These are phyloP conservation scores for Macaranga tanarius DNA, from an alignment of 441 rosid genomes.

Conservation along the genomic window DNA sequence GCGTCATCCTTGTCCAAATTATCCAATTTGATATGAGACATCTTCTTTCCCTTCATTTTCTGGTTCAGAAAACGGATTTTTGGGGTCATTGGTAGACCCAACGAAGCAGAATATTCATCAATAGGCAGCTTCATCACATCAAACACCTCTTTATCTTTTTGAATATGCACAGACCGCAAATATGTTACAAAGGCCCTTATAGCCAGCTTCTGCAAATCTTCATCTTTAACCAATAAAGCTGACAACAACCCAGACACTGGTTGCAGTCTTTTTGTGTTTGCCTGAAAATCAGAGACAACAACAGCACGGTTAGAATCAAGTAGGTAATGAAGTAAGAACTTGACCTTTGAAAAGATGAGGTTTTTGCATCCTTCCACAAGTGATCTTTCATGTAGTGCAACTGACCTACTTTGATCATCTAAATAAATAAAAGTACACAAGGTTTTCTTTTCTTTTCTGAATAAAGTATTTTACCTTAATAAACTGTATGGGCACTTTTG, in stretches of 20 bases:
- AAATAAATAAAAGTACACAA: neutral
- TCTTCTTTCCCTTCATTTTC: slow-evolving; percentile 43
- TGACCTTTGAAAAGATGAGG: neutral
- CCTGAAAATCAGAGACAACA: slow-evolving; percentile 41
- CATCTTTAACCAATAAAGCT: slow-evolving; percentile 67
- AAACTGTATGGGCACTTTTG: slow-evolving; percentile 66
- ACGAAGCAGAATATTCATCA: slow-evolving; percentile 80
- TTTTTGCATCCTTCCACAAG: neutral
- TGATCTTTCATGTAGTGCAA: neutral
- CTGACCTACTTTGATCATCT: slow-evolving; percentile 1
- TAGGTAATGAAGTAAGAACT: neutral
- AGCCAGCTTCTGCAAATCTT: slow-evolving; percentile 67
- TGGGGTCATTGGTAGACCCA: slow-evolving; percentile 91
- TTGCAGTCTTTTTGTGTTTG: slow-evolving; percentile 60
- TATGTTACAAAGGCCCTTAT: slow-evolving; percentile 81
- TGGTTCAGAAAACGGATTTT: slow-evolving; percentile 62
- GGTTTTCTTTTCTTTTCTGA: neutral
- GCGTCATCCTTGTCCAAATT: slow-evolving; percentile 31
- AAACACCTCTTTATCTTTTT: slow-evolving; percentile 83
- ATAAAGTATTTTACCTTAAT: slow-evolving; percentile 53
- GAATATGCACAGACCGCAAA: slow-evolving; percentile 72
- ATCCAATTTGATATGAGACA: slow-evolving; percentile 36
- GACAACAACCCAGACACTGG: slow-evolving; percentile 68
- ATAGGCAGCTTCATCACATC: slow-evolving; percentile 68
- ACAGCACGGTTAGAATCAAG: slow-evolving; percentile 21